phyloP scores from a whole-genome alignment of 116 monocot genomes.

The Trichopus zeylanicus region DNA sequence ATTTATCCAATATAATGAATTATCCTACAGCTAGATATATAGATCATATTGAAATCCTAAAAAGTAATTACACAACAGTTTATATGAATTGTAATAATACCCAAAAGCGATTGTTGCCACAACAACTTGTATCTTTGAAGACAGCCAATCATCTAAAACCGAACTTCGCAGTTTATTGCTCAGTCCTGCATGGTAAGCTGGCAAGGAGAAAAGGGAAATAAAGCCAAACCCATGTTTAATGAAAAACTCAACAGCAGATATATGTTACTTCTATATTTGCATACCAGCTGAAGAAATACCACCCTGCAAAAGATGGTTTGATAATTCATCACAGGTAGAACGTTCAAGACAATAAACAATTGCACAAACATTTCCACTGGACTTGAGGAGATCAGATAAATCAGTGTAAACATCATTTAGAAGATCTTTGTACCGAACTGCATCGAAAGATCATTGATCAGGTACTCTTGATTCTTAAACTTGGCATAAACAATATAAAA shows the following conservation, averaged over 20 bases:
- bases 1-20: too few relatives aligned
- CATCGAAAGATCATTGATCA: constrained; percentile 14
- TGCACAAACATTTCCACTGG: constrained; percentile 55
- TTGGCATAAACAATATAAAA: too few relatives aligned
- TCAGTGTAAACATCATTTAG: constrained; percentile 59
- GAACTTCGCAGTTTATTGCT: constrained; percentile 60
- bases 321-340: constrained; percentile 66
- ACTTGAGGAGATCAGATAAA: constrained; percentile 58
- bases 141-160: constrained; percentile 86
- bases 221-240: neutral
- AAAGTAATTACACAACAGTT: neutral
- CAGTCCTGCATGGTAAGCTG: constrained; percentile 94
- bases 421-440: constrained; percentile 96
- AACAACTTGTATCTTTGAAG: constrained; percentile 79
- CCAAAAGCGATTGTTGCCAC: constrained; percentile 97
- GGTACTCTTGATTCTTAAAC: too few relatives aligned
- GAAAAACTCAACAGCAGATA: neutral
- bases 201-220: constrained; percentile 9
- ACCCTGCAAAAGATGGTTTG: constrained; percentile 40
- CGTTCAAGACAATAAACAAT: constrained; percentile 95
- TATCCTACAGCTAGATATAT: too few relatives aligned
- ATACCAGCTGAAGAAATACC: constrained; percentile 83
- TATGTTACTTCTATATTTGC: constrained; percentile 3
- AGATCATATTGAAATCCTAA: too few relatives aligned
- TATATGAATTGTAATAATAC: constrained; percentile 18